Percentiles rank a stretch among this genome's conserved stretches.
phyloP scores from a whole-genome alignment of 768 basidiomycete genomes.

The Rhizopogon vinicolor region DNA sequence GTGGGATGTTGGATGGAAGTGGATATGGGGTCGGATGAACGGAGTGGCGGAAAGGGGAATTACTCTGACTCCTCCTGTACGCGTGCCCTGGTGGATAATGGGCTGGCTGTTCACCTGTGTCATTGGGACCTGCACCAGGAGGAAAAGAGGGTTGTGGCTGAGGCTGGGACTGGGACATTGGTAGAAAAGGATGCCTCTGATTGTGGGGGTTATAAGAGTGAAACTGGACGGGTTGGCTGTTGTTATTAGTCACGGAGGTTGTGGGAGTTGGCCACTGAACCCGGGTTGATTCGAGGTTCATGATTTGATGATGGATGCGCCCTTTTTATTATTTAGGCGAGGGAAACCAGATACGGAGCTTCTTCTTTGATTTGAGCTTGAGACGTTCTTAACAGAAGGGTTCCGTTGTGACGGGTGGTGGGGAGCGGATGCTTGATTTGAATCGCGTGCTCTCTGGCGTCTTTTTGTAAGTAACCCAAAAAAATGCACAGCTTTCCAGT shows the following conservation, averaged over 20 bases:
- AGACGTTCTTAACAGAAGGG: constrained; percentile 25
- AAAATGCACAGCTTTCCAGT: constrained; percentile 14
- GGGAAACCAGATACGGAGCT: constrained; percentile 19
- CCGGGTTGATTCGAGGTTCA: constrained; percentile 33
- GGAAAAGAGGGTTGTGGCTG: constrained; percentile 29
- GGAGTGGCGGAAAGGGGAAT: constrained; percentile 33
- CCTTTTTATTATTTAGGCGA: constrained; percentile 34
- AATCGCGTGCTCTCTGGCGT: constrained; percentile 5
- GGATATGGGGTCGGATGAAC: constrained; percentile 35
- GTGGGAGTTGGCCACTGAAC: constrained; percentile 29
- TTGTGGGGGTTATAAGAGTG: too few relatives aligned
- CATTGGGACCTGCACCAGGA: constrained; percentile 30
- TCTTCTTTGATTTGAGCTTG: constrained; percentile 29
- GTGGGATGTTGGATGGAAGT: constrained; percentile 28
- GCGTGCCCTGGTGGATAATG: constrained; percentile 31
- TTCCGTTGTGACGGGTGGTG: constrained; percentile 7
- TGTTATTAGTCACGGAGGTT: constrained; percentile 6
- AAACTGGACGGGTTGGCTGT: neutral
- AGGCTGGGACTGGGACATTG: too few relatives aligned
- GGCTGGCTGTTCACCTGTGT: constrained; percentile 26
- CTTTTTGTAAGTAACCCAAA: constrained; percentile 10
- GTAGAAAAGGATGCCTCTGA: too few relatives aligned
- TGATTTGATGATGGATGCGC: constrained; percentile 19
- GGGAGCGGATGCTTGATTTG: constrained; percentile 3
- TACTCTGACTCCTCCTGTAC: constrained; percentile 27